Percentiles rank a stretch among this genome's conserved stretches.
Conservation (phyloP, 768 basidiomycete species). For the Mycena latifolia region DNA sequence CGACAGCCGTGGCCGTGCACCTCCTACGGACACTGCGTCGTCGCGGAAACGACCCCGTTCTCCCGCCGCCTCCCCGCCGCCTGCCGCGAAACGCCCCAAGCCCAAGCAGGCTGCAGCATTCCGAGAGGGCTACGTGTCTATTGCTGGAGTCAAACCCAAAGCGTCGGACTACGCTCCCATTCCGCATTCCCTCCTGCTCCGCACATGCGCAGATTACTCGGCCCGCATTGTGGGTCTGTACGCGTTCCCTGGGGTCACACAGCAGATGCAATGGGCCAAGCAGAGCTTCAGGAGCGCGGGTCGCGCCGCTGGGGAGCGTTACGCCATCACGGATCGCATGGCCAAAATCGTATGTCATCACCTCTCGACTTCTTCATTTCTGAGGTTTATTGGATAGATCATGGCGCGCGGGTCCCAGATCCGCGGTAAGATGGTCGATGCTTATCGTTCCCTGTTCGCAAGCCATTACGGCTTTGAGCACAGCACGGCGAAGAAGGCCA, state of each 20-base stretch:
- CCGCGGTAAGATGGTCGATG: slow-evolving; percentile 18
- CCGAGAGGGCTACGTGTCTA: no score
- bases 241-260: neutral
- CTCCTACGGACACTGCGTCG: no score
- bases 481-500: neutral
- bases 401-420: slow-evolving; percentile 12
- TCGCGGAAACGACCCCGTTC: no score
- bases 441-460: neutral
- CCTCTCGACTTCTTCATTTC: neutral
- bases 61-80: no score
- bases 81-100: no score
- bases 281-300: neutral
- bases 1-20: no score
- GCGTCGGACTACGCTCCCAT: no score
- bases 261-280: slow-evolving; percentile 1
- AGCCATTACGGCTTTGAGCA: slow-evolving; percentile 11
- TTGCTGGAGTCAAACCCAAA: no score
- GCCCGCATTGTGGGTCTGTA: neutral
- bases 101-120: no score
- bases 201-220: slow-evolving; percentile 4
- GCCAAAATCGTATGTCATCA: slow-evolving; percentile 10
- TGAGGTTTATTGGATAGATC: neutral
- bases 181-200: slow-evolving; percentile 1
- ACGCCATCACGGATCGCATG: neutral
- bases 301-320: neutral